Base-by-base conservation (phyloP, 257 asterid genomes). In the Lycium barbarum region DNA sequence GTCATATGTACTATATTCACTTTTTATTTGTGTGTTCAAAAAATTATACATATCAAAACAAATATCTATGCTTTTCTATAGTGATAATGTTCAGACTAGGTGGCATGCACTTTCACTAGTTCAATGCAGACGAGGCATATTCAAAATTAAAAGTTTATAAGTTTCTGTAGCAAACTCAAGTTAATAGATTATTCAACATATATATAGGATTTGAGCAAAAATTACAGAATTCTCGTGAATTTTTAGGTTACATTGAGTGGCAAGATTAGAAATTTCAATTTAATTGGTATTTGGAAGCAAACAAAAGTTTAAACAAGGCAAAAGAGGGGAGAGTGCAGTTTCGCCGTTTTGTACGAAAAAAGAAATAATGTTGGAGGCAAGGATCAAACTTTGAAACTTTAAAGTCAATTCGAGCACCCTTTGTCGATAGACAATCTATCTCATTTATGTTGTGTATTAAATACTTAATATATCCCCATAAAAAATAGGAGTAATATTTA, bases 1-100 rank as follows among this genome's bases (percentile, higher is more conserved):
- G n/a, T n/a, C n/a, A n/a, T n/a, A 6, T 49, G 26, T 76, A 76
- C 78, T 68, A 68, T 51, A 76, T 76, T 51, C 63, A 8, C 13
- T 74, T 87, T 87, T 87, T 90, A 88, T 87, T 90, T 85, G 89
- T 91, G 86, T 71, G 11, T 71, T 40, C 33, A 26, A 26, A 26
- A 26, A 26, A 26, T 26, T 26, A 26, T 26, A 26, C 1, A 1
- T 26, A 26, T 26, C 33, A 26, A 63, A 22, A 26, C 4, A 14
- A 22, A 5, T 10, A 63, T 40, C 3, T 4, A 5, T 65, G 43
- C 18, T 58, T 63, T 22, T 11, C 11, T 63, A 7, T 63, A 63
- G 40, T 4, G 18, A 26, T 36, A 63, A 63, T 11, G 17, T 63
- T 63, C 6, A 11, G 17, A 22, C 1, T 63, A 4, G 1, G 71